Evolutionary conservation across 805 yeast species (phyloP).

Genomic region (Teunomyces gatunensis): DNA sequence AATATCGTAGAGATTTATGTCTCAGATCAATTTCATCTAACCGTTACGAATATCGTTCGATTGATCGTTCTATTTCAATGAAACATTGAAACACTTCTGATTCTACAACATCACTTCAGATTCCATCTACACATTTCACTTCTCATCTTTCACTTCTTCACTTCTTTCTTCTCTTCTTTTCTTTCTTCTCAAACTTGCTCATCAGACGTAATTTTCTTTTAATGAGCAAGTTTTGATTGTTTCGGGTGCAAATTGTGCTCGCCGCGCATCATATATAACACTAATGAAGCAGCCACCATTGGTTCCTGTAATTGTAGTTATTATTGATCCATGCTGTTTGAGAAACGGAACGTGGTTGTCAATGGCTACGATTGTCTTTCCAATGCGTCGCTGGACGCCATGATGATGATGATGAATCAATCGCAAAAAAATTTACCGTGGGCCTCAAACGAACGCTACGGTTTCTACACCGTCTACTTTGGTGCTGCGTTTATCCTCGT

Average conservation of each 20-base stretch:
- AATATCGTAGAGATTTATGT: too few species aligned
- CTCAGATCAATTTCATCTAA: too few species aligned
- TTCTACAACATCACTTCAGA: too few species aligned
- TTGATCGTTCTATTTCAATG: too few species aligned
- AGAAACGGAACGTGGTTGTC: constrained; percentile 18
- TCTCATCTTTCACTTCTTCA: too few species aligned
- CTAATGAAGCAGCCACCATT: background rate
- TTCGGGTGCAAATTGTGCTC: constrained; percentile 4
- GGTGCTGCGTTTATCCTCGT: constrained; percentile 35
- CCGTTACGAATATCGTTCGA: too few species aligned
- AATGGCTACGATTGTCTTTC: constrained; percentile 40
- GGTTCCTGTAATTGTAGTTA: too few species aligned
- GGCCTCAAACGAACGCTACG: constrained; percentile 30
- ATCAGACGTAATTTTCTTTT: too few species aligned
- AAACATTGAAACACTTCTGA: too few species aligned
- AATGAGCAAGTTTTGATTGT: constrained; percentile 2
- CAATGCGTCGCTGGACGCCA: constrained; percentile 25
- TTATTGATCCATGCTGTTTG: background rate
- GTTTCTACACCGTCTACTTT: constrained; percentile 38
- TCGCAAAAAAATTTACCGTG: constrained; percentile 33
- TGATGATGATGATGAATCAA: constrained; percentile 12
- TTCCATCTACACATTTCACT: too few species aligned
- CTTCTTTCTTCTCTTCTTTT: background rate
- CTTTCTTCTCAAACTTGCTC: background rate
- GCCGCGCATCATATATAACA: background rate